These are phyloP conservation scores for Rhinocladiella mackenziei DNA, from an alignment of 2,329 filamentous ascomycete genomes.

Conservation along the genomic window DNA sequence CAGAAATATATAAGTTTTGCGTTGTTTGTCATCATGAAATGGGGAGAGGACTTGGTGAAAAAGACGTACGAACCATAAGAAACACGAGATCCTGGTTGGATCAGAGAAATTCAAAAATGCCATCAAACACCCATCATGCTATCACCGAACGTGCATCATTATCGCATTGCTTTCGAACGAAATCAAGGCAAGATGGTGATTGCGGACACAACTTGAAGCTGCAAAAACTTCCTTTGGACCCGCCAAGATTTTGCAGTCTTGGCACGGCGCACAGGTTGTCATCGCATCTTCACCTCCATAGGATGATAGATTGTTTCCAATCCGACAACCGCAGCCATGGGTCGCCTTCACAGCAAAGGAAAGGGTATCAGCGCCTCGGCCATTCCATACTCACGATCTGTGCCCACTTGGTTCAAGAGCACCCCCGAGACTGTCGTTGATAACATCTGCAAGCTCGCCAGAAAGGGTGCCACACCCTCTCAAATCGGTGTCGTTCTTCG, in stretches of 20 bases:
- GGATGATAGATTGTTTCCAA: no score
- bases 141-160: no score
- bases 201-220: background rate
- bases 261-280: no score
- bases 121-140: background rate
- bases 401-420: constrained; percentile 97
- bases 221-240: constrained; percentile 11
- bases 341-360: constrained; percentile 98
- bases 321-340: constrained; percentile 55
- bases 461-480: constrained; percentile 96
- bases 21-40: constrained; percentile 66
- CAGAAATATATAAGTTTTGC: constrained; percentile 62
- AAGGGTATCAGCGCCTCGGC: constrained; percentile 98
- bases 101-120: no score
- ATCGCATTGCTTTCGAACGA: no score
- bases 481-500: constrained; percentile 99
- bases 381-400: constrained; percentile 90
- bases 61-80: constrained; percentile 6
- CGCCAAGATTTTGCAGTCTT: constrained; percentile 4
- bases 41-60: constrained; percentile 15
- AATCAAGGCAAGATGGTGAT: no score
- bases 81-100: no score
- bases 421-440: constrained; percentile 97
- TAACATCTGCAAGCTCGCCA: constrained; percentile 98
- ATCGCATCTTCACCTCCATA: no score